Conservation (phyloP, 768 basidiomycete species). For the Sarcodon aspratus region DNA sequence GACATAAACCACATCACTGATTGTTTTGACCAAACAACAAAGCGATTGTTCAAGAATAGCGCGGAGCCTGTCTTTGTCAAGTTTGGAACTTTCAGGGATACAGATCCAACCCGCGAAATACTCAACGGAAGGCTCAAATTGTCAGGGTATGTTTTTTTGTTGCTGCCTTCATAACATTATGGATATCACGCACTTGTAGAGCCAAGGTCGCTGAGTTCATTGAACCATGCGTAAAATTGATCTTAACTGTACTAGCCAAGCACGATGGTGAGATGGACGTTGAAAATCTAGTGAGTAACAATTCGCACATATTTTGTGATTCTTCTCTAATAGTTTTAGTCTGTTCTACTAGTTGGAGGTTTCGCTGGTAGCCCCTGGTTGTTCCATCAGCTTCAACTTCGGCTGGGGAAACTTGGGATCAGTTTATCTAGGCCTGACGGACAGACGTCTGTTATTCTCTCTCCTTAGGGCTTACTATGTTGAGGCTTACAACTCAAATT, state of each 20-base stretch:
- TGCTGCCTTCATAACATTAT: background rate
- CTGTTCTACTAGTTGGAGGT: background rate
- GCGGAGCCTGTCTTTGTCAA: conserved; percentile 27
- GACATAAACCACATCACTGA: conserved; percentile 25
- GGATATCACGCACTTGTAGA: background rate
- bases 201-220: background rate
- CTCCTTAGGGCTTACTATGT: background rate
- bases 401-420: background rate
- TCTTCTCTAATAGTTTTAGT: background rate
- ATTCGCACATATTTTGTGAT: too few species aligned
- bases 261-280: background rate
- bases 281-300: background rate
- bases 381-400: background rate
- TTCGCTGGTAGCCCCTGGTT: background rate
- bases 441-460: background rate
- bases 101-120: conserved; percentile 27
- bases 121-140: conserved; percentile 27
- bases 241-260: background rate
- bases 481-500: background rate
- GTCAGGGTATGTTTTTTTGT: conserved; percentile 17
- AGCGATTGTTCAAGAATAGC: conserved; percentile 30
- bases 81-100: conserved; percentile 28
- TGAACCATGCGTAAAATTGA: background rate
- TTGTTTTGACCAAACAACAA: conserved; percentile 27
- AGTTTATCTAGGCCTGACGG: background rate